A percentile compares a stretch with the other conserved stretches of the same genome.
These are phyloP conservation scores for Daedaleopsis sinensis DNA, from an alignment of 768 basidiomycete genomes.

Conservation along the genomic window DNA sequence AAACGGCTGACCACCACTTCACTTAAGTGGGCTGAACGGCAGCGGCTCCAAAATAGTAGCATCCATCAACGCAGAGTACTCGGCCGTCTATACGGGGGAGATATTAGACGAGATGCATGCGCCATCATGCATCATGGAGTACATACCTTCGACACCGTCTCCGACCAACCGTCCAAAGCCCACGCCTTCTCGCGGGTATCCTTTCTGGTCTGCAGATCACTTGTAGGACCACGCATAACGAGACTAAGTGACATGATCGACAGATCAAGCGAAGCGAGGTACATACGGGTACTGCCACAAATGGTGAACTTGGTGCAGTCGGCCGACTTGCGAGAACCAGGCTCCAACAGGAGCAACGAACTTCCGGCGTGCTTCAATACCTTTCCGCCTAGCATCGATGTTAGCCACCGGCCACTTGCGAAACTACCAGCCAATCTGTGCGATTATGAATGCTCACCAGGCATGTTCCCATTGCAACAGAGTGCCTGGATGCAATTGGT, in stretches of 20 bases:
- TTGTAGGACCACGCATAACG: conserved; percentile 29
- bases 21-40: conserved; percentile 86
- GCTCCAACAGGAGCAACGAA: conserved; percentile 86
- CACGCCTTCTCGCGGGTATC: conserved; percentile 88
- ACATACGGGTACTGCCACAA: conserved; percentile 94
- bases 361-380: conserved; percentile 90
- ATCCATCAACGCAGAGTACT: conserved; percentile 86
- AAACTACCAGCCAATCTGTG: not conserved
- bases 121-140: not conserved
- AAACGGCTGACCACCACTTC: not conserved
- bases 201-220: conserved; percentile 79
- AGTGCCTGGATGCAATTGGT: conserved; percentile 86
- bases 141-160: conserved; percentile 86
- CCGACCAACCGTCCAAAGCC: conserved; percentile 94
- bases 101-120: not conserved
- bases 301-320: conserved; percentile 89
- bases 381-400: conserved; percentile 66
- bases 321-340: conserved; percentile 91
- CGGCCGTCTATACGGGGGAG: conserved; percentile 68
- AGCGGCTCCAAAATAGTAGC: conserved; percentile 80
- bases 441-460: conserved; percentile 53
- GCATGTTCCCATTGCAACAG: conserved; percentile 94
- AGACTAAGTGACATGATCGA: conserved; percentile 16
- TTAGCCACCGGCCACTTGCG: conserved; percentile 5
- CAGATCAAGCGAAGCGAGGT: conserved; percentile 1